A percentile compares a stretch with the other conserved stretches of the same genome.
Evolutionary conservation across 2,329 filamentous ascomycete genomes (phyloP).

Genomic region (Oidium heveae): DNA sequence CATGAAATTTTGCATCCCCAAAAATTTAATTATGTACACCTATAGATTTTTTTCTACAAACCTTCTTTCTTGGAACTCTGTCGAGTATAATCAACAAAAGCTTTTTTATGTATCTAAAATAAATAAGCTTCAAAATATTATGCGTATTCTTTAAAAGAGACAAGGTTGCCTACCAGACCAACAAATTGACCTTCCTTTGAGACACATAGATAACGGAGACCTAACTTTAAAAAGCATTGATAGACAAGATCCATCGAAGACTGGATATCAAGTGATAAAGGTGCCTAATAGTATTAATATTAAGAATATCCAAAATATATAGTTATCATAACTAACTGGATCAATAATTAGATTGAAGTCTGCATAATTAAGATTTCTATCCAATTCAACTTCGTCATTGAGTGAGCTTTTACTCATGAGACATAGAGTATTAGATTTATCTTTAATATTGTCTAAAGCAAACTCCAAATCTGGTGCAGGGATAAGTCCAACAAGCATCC

Average conservation of each 20-base stretch:
- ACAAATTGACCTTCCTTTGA: constrained; percentile 62
- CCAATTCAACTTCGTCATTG: constrained; percentile 32
- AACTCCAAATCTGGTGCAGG: constrained; percentile 86
- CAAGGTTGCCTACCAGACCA: constrained; percentile 42
- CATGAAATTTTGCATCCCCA: too few relatives aligned
- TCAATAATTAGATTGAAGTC: constrained; percentile 88
- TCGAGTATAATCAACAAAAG: constrained; percentile 82
- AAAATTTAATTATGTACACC: too few relatives aligned
- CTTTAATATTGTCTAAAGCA: constrained; percentile 59
- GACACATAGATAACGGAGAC: constrained; percentile 78
- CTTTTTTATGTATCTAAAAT: constrained; percentile 66
- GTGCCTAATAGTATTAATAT: constrained; percentile 22
- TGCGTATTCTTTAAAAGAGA: too few relatives aligned
- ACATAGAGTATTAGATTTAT: constrained; percentile 51
- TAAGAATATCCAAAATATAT: neutral
- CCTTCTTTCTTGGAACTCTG: constrained; percentile 38
- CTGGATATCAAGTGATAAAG: constrained; percentile 64
- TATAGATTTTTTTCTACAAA: neutral
- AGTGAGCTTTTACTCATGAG: constrained; percentile 49
- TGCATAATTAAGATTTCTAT: constrained; percentile 30
- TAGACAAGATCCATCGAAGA: constrained; percentile 90
- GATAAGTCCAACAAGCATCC: constrained; percentile 67
- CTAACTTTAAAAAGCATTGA: constrained; percentile 87
- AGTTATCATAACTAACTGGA: constrained; percentile 27
- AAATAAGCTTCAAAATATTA: constrained; percentile 3